Evolutionary conservation across 2,329 filamentous ascomycete species (phyloP), one percentile per base, ranked within the genome.

Genomic region (Capronia americana): DNA sequence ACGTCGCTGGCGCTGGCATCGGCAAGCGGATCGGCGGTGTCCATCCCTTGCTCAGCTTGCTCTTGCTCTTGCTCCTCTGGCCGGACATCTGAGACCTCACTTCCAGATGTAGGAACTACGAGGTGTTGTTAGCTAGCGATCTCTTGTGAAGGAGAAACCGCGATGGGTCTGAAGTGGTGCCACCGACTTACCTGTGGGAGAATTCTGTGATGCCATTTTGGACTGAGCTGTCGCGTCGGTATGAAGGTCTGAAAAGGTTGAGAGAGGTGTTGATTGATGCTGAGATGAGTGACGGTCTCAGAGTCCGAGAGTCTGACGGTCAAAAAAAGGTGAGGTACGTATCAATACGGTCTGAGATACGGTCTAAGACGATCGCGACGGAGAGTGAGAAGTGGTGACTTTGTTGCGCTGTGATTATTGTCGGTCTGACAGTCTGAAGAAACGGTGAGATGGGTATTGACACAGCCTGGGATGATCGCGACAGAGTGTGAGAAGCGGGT

Each of bases 121-220:
- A 20, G 23, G 5, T 26, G 20, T 8, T 51, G 23, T 51, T 28
- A 51, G 48, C 24, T 28, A 2, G 48, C n/a, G 24, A 51, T 23
- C 26, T 51, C 10, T 51, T 28, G 12, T 6, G 14, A 3, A 14
- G 48, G 48, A 17, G 8, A 26, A 51, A 14, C 17, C 12, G 20
- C 5, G 23, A 26, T n/a, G 17, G 38, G 5, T 44, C 17, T n/a
- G 17, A 8, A 44, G 17, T 44, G 48, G 48, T 51, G 20, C 32
- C 32, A 34, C 32, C 32, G 48, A 26, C 48, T 24, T 51, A 26
- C 48, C 23, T 51, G 48, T 3, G 23, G 23, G 8, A 51, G 24
- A 20, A 23, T 26, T 51, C 26, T 51, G 48, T 12, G 48, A 51
- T 24, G 48, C 20, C 48, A 51, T 51, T 51, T 20, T 51, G 48